phyloP scores from a whole-genome alignment of 495 filamentous ascomycete genomes.

The Xylaria bambusicola region DNA sequence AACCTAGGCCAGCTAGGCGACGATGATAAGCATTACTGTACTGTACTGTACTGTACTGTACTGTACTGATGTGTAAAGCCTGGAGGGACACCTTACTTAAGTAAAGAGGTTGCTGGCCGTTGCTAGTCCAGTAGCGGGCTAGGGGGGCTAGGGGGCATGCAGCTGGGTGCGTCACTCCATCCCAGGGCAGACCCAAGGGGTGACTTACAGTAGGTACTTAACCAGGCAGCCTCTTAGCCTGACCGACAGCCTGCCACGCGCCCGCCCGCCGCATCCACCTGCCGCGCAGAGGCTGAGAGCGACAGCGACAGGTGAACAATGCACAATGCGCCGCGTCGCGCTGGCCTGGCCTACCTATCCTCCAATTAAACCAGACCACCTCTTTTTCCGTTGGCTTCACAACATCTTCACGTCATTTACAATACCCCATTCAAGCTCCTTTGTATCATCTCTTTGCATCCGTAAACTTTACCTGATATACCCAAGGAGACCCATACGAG shows the following conservation, averaged over 20 bases:
- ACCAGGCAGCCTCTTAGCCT: constrained; percentile 1
- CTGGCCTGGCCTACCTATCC: neutral
- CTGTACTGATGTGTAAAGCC: constrained; percentile 11
- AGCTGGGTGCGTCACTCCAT: neutral
- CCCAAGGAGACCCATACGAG: constrained; percentile 1
- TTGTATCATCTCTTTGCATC: neutral
- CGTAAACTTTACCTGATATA: neutral
- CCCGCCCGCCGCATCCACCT: constrained; percentile 14
- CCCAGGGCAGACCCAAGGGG: constrained; percentile 1
- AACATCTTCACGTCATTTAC: neutral
- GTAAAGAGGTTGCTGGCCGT: constrained; percentile 7
- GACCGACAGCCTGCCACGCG: neutral
- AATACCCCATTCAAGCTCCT: neutral
- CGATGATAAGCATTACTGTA: too few relatives aligned
- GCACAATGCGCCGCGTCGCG: constrained; percentile 5
- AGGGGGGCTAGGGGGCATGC: too few relatives aligned
- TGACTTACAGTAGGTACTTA: neutral
- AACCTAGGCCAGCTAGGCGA: too few relatives aligned
- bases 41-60: constrained; percentile 17
- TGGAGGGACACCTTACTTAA: too few relatives aligned
- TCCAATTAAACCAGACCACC: constrained; percentile 10
- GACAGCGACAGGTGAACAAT: neutral
- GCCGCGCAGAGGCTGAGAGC: constrained; percentile 15
- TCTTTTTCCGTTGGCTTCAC: neutral
- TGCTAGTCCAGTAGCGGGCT: neutral